Conservation (phyloP, 352 stramenopile species). For the Globisporangium barbulae region DNA sequence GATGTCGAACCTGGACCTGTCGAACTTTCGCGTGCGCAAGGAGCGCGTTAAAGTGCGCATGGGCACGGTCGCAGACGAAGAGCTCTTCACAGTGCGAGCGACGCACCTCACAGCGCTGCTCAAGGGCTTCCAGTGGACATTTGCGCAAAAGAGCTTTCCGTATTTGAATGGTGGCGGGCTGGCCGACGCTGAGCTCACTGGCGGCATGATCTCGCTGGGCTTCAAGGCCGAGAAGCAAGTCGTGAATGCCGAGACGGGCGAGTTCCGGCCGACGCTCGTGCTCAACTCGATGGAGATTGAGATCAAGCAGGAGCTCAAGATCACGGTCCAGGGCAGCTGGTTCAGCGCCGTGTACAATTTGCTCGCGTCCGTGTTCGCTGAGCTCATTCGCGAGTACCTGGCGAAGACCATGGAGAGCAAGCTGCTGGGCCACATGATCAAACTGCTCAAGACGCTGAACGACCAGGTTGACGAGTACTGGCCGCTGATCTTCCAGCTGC, state of each 20-base stretch:
- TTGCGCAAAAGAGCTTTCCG: slow-evolving; percentile 84
- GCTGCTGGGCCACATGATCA: slow-evolving; percentile 79
- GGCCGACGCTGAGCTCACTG: slow-evolving; percentile 65
- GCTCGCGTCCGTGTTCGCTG: slow-evolving; percentile 68
- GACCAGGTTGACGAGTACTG: slow-evolving; percentile 85
- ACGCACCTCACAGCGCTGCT: slow-evolving; percentile 74
- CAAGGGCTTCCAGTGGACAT: slow-evolving; percentile 85
- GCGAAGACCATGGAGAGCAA: slow-evolving; percentile 85
- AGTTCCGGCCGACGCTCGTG: slow-evolving; percentile 69
- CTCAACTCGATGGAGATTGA: slow-evolving; percentile 83
- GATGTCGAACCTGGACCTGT: slow-evolving; percentile 75
- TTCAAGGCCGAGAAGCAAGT: slow-evolving; percentile 81
- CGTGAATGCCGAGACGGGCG: slow-evolving; percentile 50
- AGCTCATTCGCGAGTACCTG: slow-evolving; percentile 81
- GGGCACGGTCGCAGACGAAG: slow-evolving; percentile 74
- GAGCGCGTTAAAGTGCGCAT: slow-evolving; percentile 84
- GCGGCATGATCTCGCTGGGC: slow-evolving; percentile 70
- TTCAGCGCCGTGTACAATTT: slow-evolving; percentile 86
- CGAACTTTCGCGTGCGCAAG: slow-evolving; percentile 82
- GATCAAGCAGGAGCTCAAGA: slow-evolving; percentile 79
- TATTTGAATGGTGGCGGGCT: slow-evolving; percentile 78
- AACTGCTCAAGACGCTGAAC: slow-evolving; percentile 78
- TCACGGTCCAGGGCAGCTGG: slow-evolving; percentile 81
- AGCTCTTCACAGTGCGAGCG: slow-evolving; percentile 74
- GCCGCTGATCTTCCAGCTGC: slow-evolving; percentile 76